Evolutionary conservation across 208 protist species (phyloP).

Genomic region (Leishmania tarentolae): DNA sequence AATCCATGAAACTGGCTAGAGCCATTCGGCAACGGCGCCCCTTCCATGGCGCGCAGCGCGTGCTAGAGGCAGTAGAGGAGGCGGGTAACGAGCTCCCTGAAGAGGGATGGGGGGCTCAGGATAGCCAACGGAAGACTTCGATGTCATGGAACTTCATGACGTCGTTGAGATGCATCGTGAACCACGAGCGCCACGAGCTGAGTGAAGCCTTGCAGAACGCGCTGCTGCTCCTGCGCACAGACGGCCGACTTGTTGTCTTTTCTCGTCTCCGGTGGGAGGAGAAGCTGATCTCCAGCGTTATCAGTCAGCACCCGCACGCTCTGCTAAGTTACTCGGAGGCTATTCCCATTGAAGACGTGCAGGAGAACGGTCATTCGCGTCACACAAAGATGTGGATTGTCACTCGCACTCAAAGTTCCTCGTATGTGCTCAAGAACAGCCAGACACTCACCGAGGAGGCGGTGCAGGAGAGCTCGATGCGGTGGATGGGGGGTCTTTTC

Average conservation of each 20-base stretch:
- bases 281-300: slow-evolving; percentile 53
- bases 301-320: slow-evolving; percentile 77
- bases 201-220: slow-evolving; percentile 65
- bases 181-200: slow-evolving; percentile 80
- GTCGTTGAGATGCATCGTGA: slow-evolving; percentile 83
- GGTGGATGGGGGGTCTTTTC: slow-evolving; percentile 80
- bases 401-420: slow-evolving; percentile 51
- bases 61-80: slow-evolving; percentile 59
- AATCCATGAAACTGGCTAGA: slow-evolving; percentile 84
- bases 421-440: slow-evolving; percentile 77
- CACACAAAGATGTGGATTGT: slow-evolving; percentile 89
- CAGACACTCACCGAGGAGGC: slow-evolving; percentile 58
- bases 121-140: slow-evolving; percentile 62
- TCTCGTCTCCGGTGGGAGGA: slow-evolving; percentile 81
- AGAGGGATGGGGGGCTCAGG: slow-evolving; percentile 71
- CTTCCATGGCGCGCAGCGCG: slow-evolving; percentile 44
- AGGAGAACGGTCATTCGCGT: slow-evolving; percentile 63
- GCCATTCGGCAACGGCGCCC: slow-evolving; percentile 64
- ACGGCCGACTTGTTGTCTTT: slow-evolving; percentile 80
- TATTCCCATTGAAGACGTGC: slow-evolving; percentile 63
- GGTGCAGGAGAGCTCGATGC: slow-evolving; percentile 67
- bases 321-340: slow-evolving; percentile 76
- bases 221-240: slow-evolving; percentile 65
- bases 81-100: slow-evolving; percentile 70
- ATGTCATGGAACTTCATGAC: slow-evolving; percentile 88